Evolutionary conservation across 2,329 filamentous ascomycete species (phyloP).

Genomic region (Monosporascus sp.): DNA sequence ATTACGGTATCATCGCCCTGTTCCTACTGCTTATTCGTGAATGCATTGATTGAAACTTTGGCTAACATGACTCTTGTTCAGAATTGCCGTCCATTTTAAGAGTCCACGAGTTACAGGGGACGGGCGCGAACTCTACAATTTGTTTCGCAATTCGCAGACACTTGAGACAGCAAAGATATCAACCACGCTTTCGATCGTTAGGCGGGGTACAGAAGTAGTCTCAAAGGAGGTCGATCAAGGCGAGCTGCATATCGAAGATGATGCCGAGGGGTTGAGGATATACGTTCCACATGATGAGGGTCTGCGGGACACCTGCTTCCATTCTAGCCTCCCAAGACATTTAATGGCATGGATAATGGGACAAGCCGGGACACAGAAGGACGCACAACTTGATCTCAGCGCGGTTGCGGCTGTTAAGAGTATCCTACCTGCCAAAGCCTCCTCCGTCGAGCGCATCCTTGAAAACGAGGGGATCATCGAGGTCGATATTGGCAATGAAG

Average conservation of each 20-base stretch:
- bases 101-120: slow-evolving; percentile 15
- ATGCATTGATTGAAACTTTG: neutral
- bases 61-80: slow-evolving; percentile 3
- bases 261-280: slow-evolving; percentile 8
- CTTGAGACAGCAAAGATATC: slow-evolving; percentile 27
- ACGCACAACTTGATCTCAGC: neutral
- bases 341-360: slow-evolving; percentile 9
- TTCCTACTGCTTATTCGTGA: neutral
- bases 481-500: slow-evolving; percentile 1
- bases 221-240: slow-evolving; percentile 12
- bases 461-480: slow-evolving; percentile 1
- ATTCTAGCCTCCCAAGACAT: neutral
- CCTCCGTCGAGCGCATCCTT: slow-evolving; percentile 1
- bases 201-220: slow-evolving; percentile 15
- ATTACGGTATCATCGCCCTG: slow-evolving; percentile 21
- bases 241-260: slow-evolving; percentile 10
- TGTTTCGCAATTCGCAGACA: slow-evolving; percentile 15
- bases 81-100: slow-evolving; percentile 22
- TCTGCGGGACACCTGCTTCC: neutral
- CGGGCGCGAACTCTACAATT: slow-evolving; percentile 13
- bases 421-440: neutral
- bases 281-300: slow-evolving; percentile 25
- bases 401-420: neutral
- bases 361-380: neutral
- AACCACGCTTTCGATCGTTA: slow-evolving; percentile 18